Evolutionary conservation across 2,329 filamentous ascomycete species (phyloP).

Genomic region (Botrytis hyacinthi): DNA sequence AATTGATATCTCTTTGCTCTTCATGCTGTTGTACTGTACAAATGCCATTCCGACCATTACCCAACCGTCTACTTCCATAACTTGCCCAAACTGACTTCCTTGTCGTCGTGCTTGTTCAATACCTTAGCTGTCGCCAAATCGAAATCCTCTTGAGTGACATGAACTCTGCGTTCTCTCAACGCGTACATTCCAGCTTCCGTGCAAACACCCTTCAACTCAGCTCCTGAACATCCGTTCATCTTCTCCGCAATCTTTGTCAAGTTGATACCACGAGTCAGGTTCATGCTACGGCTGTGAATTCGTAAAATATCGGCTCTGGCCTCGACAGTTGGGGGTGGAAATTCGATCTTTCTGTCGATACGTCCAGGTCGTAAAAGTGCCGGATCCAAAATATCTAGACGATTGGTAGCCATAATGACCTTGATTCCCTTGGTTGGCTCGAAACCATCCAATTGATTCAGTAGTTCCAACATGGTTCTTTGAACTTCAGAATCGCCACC

Average conservation of each 20-base stretch:
- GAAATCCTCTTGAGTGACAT: conserved; percentile 99
- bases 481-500: conserved; percentile 97
- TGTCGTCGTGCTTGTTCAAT: conserved; percentile 98
- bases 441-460: conserved; percentile 98
- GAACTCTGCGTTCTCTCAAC: conserved; percentile 88
- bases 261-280: conserved; percentile 95
- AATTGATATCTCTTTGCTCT: conserved; percentile 19
- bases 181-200: conserved; percentile 99
- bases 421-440: conserved; percentile 99
- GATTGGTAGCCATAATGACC: conserved; percentile 99
- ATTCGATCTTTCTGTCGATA: conserved; percentile 98
- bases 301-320: conserved; percentile 95
- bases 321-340: conserved; percentile 94
- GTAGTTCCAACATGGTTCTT: conserved; percentile 94
- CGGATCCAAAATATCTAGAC: conserved; percentile 94
- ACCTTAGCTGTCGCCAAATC: conserved; percentile 98
- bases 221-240: conserved; percentile 98
- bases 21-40: conserved; percentile 39
- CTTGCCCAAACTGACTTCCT: conserved; percentile 88
- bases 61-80: conserved; percentile 65
- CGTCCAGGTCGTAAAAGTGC: conserved; percentile 92
- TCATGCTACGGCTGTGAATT: conserved; percentile 98
- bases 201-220: conserved; percentile 97
- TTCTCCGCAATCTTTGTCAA: conserved; percentile 98
- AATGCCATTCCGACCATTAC: conserved; percentile 20